These are phyloP conservation scores for Zea luxurians DNA, from an alignment of 176 grass and related monocot genomes.

Conservation along the genomic window DNA sequence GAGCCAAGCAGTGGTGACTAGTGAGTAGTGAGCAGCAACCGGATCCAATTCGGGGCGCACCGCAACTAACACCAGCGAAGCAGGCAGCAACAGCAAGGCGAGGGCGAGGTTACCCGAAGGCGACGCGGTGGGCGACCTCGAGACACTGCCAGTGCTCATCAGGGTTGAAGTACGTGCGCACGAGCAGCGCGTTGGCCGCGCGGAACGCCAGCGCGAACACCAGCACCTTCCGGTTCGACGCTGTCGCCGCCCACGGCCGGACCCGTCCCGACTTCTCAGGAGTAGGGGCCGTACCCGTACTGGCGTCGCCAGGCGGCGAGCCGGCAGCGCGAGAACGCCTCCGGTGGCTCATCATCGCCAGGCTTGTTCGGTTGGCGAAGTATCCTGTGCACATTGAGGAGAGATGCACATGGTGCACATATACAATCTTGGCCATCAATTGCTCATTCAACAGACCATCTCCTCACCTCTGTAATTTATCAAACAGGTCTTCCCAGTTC, in stretches of 20 bases:
- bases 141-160: constrained; percentile 95
- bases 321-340: constrained; percentile 36
- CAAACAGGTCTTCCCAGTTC: too few species aligned
- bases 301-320: neutral
- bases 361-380: too few species aligned
- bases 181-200: constrained; percentile 63
- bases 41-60: neutral
- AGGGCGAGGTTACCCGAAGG: constrained; percentile 61
- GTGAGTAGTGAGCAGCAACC: neutral
- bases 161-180: constrained; percentile 93
- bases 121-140: constrained; percentile 88
- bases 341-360: constrained; percentile 24
- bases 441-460: too few species aligned
- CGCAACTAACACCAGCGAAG: too few species aligned
- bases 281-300: neutral
- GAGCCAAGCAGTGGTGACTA: neutral
- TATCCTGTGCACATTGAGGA: too few species aligned
- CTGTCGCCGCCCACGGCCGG: neutral
- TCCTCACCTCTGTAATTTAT: too few species aligned
- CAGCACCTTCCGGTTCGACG: constrained; percentile 57
- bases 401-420: too few species aligned
- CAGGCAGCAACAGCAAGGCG: neutral
- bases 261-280: neutral
- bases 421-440: too few species aligned
- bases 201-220: constrained; percentile 61